phyloP scores from a whole-genome alignment of 441 rosid genomes.

The Breynia disticha region DNA sequence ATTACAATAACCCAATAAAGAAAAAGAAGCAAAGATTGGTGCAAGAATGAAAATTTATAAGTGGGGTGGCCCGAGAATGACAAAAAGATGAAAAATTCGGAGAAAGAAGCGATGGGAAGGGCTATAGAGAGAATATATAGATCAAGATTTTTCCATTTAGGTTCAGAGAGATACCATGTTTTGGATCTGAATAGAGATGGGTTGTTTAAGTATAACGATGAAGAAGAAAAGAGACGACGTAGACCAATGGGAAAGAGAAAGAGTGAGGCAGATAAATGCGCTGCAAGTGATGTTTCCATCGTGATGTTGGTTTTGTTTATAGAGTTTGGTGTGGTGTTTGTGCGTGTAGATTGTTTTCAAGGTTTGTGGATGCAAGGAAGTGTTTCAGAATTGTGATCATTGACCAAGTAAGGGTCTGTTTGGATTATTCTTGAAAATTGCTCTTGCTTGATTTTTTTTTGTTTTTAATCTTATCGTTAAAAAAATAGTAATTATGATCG shows the following conservation, averaged over 20 bases:
- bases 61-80: slow-evolving; percentile 37
- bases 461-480: too few species aligned
- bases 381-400: too few species aligned
- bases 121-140: slow-evolving; percentile 36
- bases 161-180: slow-evolving; percentile 41
- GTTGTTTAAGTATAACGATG: slow-evolving; percentile 37
- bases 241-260: slow-evolving; percentile 43
- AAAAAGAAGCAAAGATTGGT: slow-evolving; percentile 28
- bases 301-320: background rate
- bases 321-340: too few species aligned
- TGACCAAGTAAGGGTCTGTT: too few species aligned
- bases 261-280: slow-evolving; percentile 34
- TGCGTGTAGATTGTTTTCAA: too few species aligned
- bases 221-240: slow-evolving; percentile 40
- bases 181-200: slow-evolving; percentile 47
- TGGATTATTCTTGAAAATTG: too few species aligned
- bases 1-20: slow-evolving; percentile 38
- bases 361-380: too few species aligned
- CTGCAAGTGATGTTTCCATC: slow-evolving; percentile 37
- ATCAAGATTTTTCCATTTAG: slow-evolving; percentile 39
- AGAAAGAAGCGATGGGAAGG: slow-evolving; percentile 50
- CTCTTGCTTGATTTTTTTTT: too few species aligned
- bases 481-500: too few species aligned
- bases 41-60: slow-evolving; percentile 40
- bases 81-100: slow-evolving; percentile 37